Conservation (phyloP, 208 protist genomes). For the Entamoeba dispar region DNA sequence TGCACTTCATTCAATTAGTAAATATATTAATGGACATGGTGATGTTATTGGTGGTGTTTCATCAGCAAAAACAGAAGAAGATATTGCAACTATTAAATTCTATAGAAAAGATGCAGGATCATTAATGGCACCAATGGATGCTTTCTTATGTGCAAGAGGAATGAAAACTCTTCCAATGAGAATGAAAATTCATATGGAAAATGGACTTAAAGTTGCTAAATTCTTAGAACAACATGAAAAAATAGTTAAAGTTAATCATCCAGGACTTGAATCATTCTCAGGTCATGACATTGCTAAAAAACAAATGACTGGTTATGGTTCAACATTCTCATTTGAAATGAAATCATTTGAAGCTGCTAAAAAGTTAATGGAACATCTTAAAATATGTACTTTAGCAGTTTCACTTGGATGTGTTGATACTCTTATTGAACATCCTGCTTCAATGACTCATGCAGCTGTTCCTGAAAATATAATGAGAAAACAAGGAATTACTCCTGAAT, state of each 20-base stretch:
- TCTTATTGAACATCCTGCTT: slow-evolving; percentile 6
- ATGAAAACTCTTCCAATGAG: neutral
- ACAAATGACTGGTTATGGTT: neutral
- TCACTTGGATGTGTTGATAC: slow-evolving; percentile 9
- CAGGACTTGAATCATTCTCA: neutral
- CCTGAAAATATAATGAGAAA: neutral
- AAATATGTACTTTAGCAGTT: neutral
- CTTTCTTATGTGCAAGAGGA: neutral
- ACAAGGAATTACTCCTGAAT: neutral
- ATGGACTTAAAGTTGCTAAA: neutral
- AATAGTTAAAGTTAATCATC: neutral
- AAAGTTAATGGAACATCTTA: neutral
- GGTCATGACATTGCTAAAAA: neutral
- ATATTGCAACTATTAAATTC: neutral
- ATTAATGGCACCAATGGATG: neutral
- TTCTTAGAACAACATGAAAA: neutral
- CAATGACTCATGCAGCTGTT: slow-evolving; percentile 9
- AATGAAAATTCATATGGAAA: neutral
- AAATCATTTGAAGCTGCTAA: neutral
- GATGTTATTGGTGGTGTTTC: slow-evolving; percentile 59
- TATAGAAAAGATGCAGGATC: neutral
- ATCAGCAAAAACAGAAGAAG: neutral
- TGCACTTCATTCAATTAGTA: slow-evolving; percentile 69
- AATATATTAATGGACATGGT: slow-evolving; percentile 75
- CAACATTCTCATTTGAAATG: neutral